Evolutionary conservation across 345 rosid species (phyloP).

Genomic region (Brassica incana): DNA sequence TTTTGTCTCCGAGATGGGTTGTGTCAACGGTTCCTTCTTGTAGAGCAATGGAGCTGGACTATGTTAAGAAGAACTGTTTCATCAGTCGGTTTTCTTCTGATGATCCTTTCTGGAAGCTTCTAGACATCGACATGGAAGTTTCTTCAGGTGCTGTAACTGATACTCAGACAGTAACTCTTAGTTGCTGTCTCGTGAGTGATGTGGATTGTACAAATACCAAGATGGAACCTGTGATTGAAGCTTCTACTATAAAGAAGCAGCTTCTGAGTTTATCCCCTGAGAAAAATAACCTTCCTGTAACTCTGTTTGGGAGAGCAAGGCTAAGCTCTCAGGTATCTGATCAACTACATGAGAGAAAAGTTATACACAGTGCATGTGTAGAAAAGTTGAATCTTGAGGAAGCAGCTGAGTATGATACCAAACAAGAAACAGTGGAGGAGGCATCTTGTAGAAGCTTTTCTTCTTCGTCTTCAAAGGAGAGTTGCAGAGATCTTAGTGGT

Average conservation of each 20-base stretch:
- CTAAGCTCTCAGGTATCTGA: constrained; percentile 42
- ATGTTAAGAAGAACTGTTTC: constrained; percentile 60
- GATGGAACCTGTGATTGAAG: constrained; percentile 31
- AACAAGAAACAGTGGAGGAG: constrained; percentile 20
- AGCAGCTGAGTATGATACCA: constrained; percentile 27
- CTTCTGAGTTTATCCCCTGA: constrained; percentile 48
- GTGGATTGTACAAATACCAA: constrained; percentile 33
- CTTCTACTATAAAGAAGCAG: constrained; percentile 36
- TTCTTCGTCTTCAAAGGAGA: constrained; percentile 35
- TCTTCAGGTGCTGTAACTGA: constrained; percentile 38
- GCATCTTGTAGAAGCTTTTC: constrained; percentile 22
- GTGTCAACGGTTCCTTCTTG: constrained; percentile 80
- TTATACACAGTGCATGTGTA: neutral
- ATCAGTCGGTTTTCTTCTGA: constrained; percentile 45
- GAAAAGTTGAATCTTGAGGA: constrained; percentile 11
- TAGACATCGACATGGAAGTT: constrained; percentile 54
- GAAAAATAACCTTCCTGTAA: constrained; percentile 47
- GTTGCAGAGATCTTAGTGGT: constrained; percentile 48
- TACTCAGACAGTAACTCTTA: constrained; percentile 14
- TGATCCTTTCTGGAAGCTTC: constrained; percentile 79
- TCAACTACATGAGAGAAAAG: constrained; percentile 26
- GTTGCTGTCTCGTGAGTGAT: constrained; percentile 40
- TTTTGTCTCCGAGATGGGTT: constrained; percentile 78
- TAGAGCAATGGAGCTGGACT: constrained; percentile 71
- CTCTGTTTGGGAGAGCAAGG: constrained; percentile 83